A percentile compares a stretch with the other conserved stretches of the same genome.
Conservation (phyloP, 2,329 filamentous ascomycete genomes). For the Fusarium algeriense region DNA sequence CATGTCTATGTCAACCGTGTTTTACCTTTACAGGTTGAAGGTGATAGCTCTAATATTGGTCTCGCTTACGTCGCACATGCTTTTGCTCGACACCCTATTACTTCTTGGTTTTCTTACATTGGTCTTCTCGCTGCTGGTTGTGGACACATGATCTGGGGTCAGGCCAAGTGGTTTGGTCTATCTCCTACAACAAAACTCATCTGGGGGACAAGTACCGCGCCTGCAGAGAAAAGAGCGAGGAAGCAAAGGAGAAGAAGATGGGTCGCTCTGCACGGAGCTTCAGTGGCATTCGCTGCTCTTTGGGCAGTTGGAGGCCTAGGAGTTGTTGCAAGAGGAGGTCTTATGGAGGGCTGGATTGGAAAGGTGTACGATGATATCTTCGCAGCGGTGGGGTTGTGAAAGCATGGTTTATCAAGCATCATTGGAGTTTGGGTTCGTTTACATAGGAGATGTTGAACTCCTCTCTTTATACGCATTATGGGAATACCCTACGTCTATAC, state of each 20-base stretch:
- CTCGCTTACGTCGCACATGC: slow-evolving; percentile 88
- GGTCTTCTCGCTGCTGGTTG: slow-evolving; percentile 75
- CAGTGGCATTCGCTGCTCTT: slow-evolving; percentile 68
- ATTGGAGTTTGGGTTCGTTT: slow-evolving; percentile 44
- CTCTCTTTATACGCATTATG: slow-evolving; percentile 34
- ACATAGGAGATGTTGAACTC: slow-evolving; percentile 31
- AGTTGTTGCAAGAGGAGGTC: slow-evolving; percentile 78
- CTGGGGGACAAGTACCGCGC: slow-evolving; percentile 55
- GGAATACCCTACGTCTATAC: slow-evolving; percentile 42
- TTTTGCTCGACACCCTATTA: slow-evolving; percentile 76
- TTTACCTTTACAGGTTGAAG: slow-evolving; percentile 81
- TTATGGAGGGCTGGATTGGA: slow-evolving; percentile 81
- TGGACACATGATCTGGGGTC: slow-evolving; percentile 86
- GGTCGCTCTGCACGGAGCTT: slow-evolving; percentile 77
- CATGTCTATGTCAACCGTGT: slow-evolving; percentile 83
- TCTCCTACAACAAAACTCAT: slow-evolving; percentile 68
- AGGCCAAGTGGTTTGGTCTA: slow-evolving; percentile 82
- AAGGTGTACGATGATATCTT: slow-evolving; percentile 80
- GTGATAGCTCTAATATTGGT: slow-evolving; percentile 87
- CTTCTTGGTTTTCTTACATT: slow-evolving; percentile 77
- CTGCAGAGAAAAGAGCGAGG: slow-evolving; percentile 63
- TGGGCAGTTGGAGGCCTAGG: slow-evolving; percentile 88
- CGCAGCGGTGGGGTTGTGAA: slow-evolving; percentile 49
- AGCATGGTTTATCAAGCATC: slow-evolving; percentile 13
- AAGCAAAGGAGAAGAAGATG: slow-evolving; percentile 73